Evolutionary conservation across 2,329 filamentous ascomycete genomes (phyloP).

Genomic region (Claviceps africana): DNA sequence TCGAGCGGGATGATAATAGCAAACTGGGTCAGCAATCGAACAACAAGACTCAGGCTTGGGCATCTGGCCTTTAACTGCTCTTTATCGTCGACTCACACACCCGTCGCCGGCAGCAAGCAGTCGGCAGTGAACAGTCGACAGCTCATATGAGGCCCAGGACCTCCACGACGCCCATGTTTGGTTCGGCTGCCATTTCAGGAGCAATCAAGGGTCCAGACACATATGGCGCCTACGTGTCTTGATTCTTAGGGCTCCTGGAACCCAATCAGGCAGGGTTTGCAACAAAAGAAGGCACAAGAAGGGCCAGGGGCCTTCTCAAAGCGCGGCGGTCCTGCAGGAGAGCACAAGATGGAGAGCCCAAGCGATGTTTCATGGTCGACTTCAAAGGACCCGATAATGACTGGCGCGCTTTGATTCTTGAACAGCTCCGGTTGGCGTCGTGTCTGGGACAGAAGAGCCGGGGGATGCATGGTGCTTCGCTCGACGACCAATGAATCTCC

Average conservation of each 20-base stretch:
- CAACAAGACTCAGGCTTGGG: background rate
- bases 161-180: background rate
- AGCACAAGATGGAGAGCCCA: background rate
- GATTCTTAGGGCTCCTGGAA: background rate
- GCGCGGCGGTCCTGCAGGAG: background rate
- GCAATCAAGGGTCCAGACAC: background rate
- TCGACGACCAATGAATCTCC: background rate
- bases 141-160: background rate
- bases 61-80: background rate
- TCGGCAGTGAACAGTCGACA: constrained; percentile 3
- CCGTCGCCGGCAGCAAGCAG: background rate
- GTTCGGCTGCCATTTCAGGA: background rate
- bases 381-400: background rate
- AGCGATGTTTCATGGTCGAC: constrained; percentile 3
- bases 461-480: background rate
- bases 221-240: background rate
- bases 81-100: background rate
- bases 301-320: background rate
- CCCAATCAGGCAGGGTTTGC: background rate
- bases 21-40: background rate
- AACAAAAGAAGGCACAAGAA: background rate
- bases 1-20: constrained; percentile 1
- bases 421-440: background rate
- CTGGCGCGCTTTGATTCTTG: too few relatives aligned
- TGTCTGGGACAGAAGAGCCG: background rate